phyloP scores from a whole-genome alignment of 352 stramenopile species.

The Phytopythium kandeliae region DNA sequence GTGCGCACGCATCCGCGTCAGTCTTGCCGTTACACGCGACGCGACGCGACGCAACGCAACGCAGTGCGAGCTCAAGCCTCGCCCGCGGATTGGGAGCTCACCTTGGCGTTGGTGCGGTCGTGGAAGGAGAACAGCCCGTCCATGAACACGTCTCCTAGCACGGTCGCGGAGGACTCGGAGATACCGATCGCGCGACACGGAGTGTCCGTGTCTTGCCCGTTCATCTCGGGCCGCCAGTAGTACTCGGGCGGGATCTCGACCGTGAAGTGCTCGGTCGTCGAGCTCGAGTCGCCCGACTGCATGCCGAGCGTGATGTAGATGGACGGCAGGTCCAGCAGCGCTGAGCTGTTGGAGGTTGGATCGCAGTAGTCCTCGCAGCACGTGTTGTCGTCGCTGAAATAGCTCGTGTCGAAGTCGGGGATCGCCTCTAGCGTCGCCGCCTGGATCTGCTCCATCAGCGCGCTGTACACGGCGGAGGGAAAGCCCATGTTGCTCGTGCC shows the following conservation, averaged over 20 bases:
- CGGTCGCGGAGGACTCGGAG: slow-evolving; percentile 53
- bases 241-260: slow-evolving; percentile 80
- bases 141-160: slow-evolving; percentile 84
- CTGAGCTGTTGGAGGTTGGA: slow-evolving; percentile 36
- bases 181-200: slow-evolving; percentile 75
- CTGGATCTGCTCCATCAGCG: slow-evolving; percentile 64
- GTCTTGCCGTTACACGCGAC: too few species aligned
- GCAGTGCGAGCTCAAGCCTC: neutral
- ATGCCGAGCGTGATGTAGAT: slow-evolving; percentile 77
- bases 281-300: slow-evolving; percentile 24
- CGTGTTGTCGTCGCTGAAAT: slow-evolving; percentile 62
- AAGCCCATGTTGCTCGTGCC: slow-evolving; percentile 82
- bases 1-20: too few species aligned
- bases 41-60: too few species aligned
- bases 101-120: slow-evolving; percentile 48
- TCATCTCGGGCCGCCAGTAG: slow-evolving; percentile 80
- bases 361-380: slow-evolving; percentile 79
- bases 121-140: slow-evolving; percentile 77
- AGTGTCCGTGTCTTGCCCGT: slow-evolving; percentile 40
- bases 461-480: slow-evolving; percentile 67
- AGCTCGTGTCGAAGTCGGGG: slow-evolving; percentile 57
- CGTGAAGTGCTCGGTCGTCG: slow-evolving; percentile 59
- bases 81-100: neutral
- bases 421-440: slow-evolving; percentile 45
- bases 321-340: slow-evolving; percentile 57